Evolutionary conservation across 108 stramenopile species (phyloP).

Genomic region (Nitzschia sp.): DNA sequence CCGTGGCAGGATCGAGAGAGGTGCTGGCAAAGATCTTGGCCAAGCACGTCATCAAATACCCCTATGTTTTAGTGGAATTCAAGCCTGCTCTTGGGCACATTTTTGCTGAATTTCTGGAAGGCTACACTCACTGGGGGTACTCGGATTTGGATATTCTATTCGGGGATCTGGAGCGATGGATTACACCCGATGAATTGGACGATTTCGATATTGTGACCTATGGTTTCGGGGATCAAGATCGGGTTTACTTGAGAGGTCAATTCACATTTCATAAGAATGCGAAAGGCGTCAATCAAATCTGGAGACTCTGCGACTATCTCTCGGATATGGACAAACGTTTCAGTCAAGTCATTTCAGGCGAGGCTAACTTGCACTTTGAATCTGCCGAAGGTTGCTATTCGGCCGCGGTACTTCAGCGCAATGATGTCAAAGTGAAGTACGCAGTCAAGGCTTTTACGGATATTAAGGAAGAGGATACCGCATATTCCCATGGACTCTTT

Average conservation of each 20-base stretch:
- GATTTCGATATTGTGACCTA: constrained; percentile 92
- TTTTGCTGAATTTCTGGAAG: constrained; percentile 68
- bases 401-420: constrained; percentile 56
- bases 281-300: constrained; percentile 71
- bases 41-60: constrained; percentile 49
- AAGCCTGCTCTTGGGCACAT: constrained; percentile 94
- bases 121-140: constrained; percentile 94
- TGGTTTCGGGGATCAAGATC: constrained; percentile 90
- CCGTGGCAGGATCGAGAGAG: constrained; percentile 17
- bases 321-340: constrained; percentile 81
- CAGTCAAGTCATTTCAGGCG: constrained; percentile 31
- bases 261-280: constrained; percentile 91
- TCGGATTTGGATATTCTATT: constrained; percentile 92
- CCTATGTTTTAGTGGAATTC: constrained; percentile 92
- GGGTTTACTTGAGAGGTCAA: constrained; percentile 86
- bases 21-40: constrained; percentile 46
- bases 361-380: constrained; percentile 62
- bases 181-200: constrained; percentile 74
- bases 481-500: constrained; percentile 73
- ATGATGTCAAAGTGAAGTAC: constrained; percentile 84
- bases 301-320: constrained; percentile 84
- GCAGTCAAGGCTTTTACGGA: constrained; percentile 88
- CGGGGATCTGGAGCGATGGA: constrained; percentile 87
- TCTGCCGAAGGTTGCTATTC: constrained; percentile 95
- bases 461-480: constrained; percentile 52